Base-by-base conservation (phyloP, 345 rosid genomes). In the Hibiscus trionum region DNA sequence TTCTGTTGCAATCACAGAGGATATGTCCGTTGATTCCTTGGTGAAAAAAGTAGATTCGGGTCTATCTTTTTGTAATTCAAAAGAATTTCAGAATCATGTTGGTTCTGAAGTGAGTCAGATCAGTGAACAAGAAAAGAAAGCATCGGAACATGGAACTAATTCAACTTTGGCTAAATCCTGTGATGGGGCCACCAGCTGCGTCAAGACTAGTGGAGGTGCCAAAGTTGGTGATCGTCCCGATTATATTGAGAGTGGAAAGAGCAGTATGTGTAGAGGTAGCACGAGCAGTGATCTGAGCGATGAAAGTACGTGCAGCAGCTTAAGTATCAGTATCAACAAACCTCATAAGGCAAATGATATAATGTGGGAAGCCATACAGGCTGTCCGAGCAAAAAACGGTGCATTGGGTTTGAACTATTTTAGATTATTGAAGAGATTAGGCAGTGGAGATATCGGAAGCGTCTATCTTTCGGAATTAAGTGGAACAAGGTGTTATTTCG, bases 341-440 rank as follows among this genome's bases (percentile, higher is more conserved):
- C 97, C 94, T 72, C 93, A 91, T 77, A 87, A 90, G 79, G 91
- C 88, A 17, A 91, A 88, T n/a, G 95, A 91, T 80, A 70, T 80
- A 42, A 76, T 85, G 39, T 91, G 95, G 97, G 92, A 91, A 80
- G 95, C 93, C 0, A 89, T 91, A 55, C 88, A 88, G 77, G 95
- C 88, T 61, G 86, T 91, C 68, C 82, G 95, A 66, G 78, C 76
- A 11, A 88, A 84, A 72, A 89, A 88, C 55, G 92, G 94, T 9
- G 73, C 63, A 33, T 77, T 86, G 81, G 91, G 97, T 70, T 82
- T 89, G 72, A 90, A 79, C 67, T 93, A 89, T 72, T 91, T 86
- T 75, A 83, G 90, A 83, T 87, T 89, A 73, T 80, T 88, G 75
- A 91, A 87, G 81, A 86, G 89, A 78, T 78, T 88, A 76, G 91